phyloP scores from a whole-genome alignment of 805 yeast species.

The Candida qinlingensis region DNA sequence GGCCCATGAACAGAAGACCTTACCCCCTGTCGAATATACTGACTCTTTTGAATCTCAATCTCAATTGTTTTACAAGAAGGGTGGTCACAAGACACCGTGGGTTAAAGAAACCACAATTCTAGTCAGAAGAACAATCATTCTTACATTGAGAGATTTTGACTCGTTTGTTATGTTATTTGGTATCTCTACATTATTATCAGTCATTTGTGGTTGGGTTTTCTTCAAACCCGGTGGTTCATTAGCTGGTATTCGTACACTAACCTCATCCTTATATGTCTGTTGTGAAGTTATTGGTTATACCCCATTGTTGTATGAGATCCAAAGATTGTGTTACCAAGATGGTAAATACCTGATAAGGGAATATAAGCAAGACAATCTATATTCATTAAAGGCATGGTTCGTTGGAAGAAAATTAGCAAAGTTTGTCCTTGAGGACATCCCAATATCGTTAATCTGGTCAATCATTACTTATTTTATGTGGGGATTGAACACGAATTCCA shows the following conservation, averaged over 20 bases:
- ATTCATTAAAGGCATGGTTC: conserved; percentile 19
- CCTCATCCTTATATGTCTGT: conserved; percentile 48
- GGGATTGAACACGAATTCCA: conserved; percentile 49
- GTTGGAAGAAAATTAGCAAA: conserved; percentile 53
- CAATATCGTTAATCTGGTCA: conserved; percentile 54
- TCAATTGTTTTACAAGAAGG: conserved; percentile 3
- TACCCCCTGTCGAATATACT: background rate
- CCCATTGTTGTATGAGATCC: conserved; percentile 51
- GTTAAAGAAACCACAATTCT: conserved; percentile 39
- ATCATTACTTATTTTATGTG: conserved; percentile 69
- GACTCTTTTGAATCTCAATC: conserved; percentile 9
- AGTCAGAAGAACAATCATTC: conserved; percentile 38
- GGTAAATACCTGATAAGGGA: conserved; percentile 48
- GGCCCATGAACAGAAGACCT: background rate
- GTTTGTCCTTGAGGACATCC: conserved; percentile 61
- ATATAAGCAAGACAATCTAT: conserved; percentile 17
- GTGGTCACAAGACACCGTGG: conserved; percentile 30
- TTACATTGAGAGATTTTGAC: conserved; percentile 46
- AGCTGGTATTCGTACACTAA: conserved; percentile 59
- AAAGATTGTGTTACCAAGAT: conserved; percentile 50
- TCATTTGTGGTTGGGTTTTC: conserved; percentile 74
- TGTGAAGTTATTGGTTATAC: conserved; percentile 52
- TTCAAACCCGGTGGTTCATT: conserved; percentile 53
- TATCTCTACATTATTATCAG: conserved; percentile 45
- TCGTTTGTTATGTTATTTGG: conserved; percentile 39